Conservation (phyloP, 805 yeast genomes). For the Kazachstania viticola region DNA sequence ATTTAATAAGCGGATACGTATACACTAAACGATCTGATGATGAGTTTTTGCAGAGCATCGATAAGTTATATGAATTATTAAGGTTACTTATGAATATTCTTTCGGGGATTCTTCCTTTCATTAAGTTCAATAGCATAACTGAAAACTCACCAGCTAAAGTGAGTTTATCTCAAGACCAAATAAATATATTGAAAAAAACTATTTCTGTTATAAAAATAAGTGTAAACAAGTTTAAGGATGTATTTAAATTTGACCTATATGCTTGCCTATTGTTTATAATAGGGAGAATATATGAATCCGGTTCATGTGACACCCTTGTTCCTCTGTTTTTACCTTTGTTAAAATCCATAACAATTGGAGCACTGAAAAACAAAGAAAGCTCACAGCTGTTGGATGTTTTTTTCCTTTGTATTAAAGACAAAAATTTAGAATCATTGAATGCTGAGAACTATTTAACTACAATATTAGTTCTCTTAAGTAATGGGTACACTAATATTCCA, state of each 20-base stretch:
- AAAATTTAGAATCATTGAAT: conserved; percentile 4
- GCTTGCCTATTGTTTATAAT: conserved; percentile 58
- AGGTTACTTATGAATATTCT: conserved; percentile 58
- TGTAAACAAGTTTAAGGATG: conserved; percentile 52
- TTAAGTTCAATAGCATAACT: conserved; percentile 32
- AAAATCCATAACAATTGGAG: conserved; percentile 35
- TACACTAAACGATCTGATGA: conserved; percentile 25
- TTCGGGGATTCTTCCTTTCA: conserved; percentile 46
- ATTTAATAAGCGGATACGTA: conserved; percentile 37
- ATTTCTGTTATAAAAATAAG: conserved; percentile 47
- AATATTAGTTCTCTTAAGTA: conserved; percentile 31
- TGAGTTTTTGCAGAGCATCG: conserved; percentile 45
- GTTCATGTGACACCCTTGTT: conserved; percentile 32
- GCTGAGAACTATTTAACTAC: conserved; percentile 33
- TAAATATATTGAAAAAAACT: conserved; percentile 36
- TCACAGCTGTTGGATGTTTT: too few species aligned
- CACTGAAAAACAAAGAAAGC: too few species aligned
- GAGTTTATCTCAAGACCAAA: conserved; percentile 20
- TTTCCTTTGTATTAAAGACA: too few species aligned
- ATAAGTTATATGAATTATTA: conserved; percentile 71
- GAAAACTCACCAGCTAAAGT: conserved; percentile 1
- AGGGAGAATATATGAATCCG: conserved; percentile 40
- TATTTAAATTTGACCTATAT: conserved; percentile 59
- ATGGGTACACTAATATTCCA: conserved; percentile 21
- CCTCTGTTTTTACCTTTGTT: conserved; percentile 43